Percentiles rank a stretch among this genome's conserved stretches.
phyloP scores from a whole-genome alignment of 1,284 basidiomycete species.

The Cryptococcus maquisensis region DNA sequence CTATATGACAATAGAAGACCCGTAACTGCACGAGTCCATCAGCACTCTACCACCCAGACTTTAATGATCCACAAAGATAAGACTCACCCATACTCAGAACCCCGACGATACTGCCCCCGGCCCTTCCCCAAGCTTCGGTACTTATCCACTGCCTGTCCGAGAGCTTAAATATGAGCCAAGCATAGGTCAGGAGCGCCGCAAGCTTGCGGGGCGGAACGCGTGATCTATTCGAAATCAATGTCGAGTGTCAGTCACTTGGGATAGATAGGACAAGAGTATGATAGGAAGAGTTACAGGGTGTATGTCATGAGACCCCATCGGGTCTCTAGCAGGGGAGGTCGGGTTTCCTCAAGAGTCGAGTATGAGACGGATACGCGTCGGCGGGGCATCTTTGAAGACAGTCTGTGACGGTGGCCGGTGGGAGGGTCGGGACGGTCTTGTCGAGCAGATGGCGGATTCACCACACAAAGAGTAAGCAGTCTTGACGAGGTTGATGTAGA shows the following conservation, averaged over 20 bases:
- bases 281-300: constrained; percentile 25
- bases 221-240: constrained; percentile 15
- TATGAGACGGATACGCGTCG: constrained; percentile 4
- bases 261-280: not conserved
- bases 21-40: constrained; percentile 20
- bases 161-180: constrained; percentile 19
- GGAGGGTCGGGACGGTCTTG: not conserved
- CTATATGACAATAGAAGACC: constrained; percentile 41
- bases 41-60: not conserved
- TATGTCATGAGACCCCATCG: constrained; percentile 29
- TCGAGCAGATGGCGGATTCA: not conserved
- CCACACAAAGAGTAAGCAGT: no score
- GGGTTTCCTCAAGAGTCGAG: not conserved
- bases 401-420: not conserved
- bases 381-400: constrained; percentile 5
- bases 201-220: constrained; percentile 35
- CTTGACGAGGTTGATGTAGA: no score
- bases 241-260: not conserved
- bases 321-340: constrained; percentile 13
- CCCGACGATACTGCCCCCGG: constrained; percentile 33
- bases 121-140: constrained; percentile 21
- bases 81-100: constrained; percentile 42
- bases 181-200: constrained; percentile 25
- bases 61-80: not conserved
- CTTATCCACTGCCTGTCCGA: constrained; percentile 22